Percentiles rank a stretch among this genome's conserved stretches.
These are phyloP conservation scores for Camellia sinensis DNA, from an alignment of 148 eudicot species.

Conservation along the genomic window DNA sequence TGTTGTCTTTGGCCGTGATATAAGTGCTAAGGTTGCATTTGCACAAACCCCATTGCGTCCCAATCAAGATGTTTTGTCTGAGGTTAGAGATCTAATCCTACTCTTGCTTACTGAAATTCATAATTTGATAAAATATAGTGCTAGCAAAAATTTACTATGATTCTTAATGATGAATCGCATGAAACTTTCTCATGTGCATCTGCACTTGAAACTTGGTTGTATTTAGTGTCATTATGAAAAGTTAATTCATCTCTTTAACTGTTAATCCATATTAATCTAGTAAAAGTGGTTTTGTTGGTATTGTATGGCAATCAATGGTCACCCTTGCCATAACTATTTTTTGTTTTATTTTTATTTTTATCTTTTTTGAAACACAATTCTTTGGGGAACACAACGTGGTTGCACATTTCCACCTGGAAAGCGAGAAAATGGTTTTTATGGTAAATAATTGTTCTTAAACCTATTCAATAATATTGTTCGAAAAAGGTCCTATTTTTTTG, in stretches of 20 bases:
- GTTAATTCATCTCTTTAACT: not conserved
- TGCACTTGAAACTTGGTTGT: not conserved
- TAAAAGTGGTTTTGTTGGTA: not conserved
- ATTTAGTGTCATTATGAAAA: too few relatives aligned
- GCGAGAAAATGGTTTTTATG: too few relatives aligned
- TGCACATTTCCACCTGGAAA: too few relatives aligned
- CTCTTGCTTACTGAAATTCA: not conserved
- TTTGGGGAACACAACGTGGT: too few relatives aligned
- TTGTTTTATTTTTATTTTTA: too few relatives aligned
- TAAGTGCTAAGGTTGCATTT: conserved; percentile 35
- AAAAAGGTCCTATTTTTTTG: too few relatives aligned
- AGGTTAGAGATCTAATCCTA: conserved; percentile 20
- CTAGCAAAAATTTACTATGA: not conserved
- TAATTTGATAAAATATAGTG: not conserved
- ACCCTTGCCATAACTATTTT: not conserved
- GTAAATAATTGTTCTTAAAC: too few relatives aligned
- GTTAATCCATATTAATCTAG: not conserved
- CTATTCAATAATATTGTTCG: too few relatives aligned
- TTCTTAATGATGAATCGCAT: not conserved
- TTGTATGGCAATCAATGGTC: not conserved
- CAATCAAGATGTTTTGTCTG: conserved; percentile 14
- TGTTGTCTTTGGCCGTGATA: conserved; percentile 30
- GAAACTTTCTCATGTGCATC: not conserved
- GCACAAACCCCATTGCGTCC: conserved; percentile 18
- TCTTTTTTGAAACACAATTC: too few relatives aligned